Evolutionary conservation across 345 rosid species (phyloP).

Genomic region (Euphorbia tirucalli): DNA sequence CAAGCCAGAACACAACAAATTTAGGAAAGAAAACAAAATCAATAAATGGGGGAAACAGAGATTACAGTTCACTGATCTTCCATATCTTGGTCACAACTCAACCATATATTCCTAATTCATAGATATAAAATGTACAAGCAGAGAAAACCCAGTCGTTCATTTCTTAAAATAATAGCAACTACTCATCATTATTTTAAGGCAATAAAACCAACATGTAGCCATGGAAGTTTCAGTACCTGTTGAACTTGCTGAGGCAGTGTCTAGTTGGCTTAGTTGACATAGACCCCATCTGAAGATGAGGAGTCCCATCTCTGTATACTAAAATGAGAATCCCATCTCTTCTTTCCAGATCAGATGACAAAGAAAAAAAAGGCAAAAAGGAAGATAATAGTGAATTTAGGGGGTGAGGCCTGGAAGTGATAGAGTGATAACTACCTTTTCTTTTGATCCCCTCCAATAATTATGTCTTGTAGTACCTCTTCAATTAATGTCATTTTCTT

Average conservation of each 20-base stretch:
- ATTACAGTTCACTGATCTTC: constrained; percentile 18
- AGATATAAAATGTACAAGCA: constrained; percentile 13
- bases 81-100: constrained; percentile 26
- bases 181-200: constrained; percentile 18
- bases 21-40: constrained; percentile 22
- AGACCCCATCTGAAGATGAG: constrained; percentile 43
- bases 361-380: constrained; percentile 40
- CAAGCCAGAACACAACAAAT: constrained; percentile 23
- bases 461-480: constrained; percentile 41
- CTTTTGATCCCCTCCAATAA: constrained; percentile 43
- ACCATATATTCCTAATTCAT: constrained; percentile 10
- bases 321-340: constrained; percentile 25
- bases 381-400: constrained; percentile 39
- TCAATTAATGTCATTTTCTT: constrained; percentile 43
- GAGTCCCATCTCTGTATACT: constrained; percentile 27
- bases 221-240: constrained; percentile 10
- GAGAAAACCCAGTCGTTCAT: background rate
- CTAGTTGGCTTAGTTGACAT: constrained; percentile 47
- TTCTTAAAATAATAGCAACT: constrained; percentile 20
- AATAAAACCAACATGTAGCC: constrained; percentile 25
- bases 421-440: constrained; percentile 35
- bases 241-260: constrained; percentile 26
- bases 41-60: constrained; percentile 18
- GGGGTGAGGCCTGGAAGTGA: constrained; percentile 36
- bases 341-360: no score